Percentiles rank a stretch among this genome's conserved stretches.
These are phyloP conservation scores for Melampsora allii-populina DNA, from an alignment of 1,284 basidiomycete species.

Conservation along the genomic window DNA sequence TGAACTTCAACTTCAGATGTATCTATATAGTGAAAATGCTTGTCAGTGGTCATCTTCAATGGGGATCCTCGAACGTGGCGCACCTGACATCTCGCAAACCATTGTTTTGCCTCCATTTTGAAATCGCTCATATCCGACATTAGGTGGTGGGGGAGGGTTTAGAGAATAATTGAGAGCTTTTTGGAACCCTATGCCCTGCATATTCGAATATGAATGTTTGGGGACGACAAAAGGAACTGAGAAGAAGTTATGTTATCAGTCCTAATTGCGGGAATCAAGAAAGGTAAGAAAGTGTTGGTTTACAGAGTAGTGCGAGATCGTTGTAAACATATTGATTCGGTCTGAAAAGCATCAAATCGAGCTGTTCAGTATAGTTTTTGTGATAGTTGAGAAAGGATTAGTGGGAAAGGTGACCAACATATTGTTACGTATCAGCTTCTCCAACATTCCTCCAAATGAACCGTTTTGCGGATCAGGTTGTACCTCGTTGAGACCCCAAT, in stretches of 20 bases:
- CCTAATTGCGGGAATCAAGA: neutral
- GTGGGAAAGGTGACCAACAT: neutral
- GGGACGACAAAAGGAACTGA: slow-evolving; percentile 39
- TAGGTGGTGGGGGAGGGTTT: neutral
- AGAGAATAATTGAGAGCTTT: slow-evolving; percentile 37
- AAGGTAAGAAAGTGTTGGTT: neutral
- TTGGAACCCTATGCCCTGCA: slow-evolving; percentile 15
- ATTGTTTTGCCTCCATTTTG: slow-evolving; percentile 3
- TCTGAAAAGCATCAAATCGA: neutral
- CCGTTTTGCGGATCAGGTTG: slow-evolving; percentile 30
- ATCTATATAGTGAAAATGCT: neutral
- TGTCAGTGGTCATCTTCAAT: too few species aligned
- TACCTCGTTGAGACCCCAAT: slow-evolving; percentile 35
- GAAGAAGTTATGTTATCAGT: neutral
- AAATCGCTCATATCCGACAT: neutral
- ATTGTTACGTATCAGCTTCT: slow-evolving; percentile 26
- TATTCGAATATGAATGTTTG: slow-evolving; percentile 11
- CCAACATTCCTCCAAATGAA: slow-evolving; percentile 32
- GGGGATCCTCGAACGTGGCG: neutral
- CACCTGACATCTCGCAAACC: slow-evolving; percentile 15
- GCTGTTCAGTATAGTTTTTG: neutral
- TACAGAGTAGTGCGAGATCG: slow-evolving; percentile 36
- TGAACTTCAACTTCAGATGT: slow-evolving; percentile 23
- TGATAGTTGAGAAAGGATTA: neutral
- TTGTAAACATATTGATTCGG: slow-evolving; percentile 34